Conservation (phyloP, 1,284 basidiomycete species). For the Cryptococcus jaspeensis region DNA sequence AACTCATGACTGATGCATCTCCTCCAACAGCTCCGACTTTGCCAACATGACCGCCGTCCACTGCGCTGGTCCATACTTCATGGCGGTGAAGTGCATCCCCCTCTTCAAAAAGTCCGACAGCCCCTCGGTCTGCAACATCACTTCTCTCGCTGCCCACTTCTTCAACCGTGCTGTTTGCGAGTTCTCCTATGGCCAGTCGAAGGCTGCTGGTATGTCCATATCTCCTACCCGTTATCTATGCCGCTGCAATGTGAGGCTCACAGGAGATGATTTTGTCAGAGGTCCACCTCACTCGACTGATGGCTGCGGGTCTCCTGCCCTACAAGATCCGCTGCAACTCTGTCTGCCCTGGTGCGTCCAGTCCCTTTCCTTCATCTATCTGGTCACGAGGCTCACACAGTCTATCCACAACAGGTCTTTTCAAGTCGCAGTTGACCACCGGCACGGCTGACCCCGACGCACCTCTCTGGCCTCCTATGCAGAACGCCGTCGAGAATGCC, state of each 20-base stretch:
- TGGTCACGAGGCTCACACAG: too few relatives aligned
- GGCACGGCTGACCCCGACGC: conserved; percentile 13
- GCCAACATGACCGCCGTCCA: conserved; percentile 37
- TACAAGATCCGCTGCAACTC: conserved; percentile 35
- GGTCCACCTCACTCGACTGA: conserved; percentile 26
- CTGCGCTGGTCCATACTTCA: conserved; percentile 30
- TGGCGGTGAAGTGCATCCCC: conserved; percentile 33
- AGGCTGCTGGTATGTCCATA: too few relatives aligned
- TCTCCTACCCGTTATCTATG: too few relatives aligned
- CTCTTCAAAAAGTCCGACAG: conserved; percentile 30
- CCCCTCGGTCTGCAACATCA: conserved; percentile 32
- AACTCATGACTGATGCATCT: conserved; percentile 1
- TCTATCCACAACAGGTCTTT: conserved; percentile 21
- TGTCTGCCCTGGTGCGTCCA: conserved; percentile 25
- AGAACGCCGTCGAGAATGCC: conserved; percentile 11
- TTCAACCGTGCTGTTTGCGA: conserved; percentile 32
- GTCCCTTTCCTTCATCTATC: background rate
- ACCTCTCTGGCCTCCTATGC: conserved; percentile 11
- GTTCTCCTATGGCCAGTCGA: conserved; percentile 36
- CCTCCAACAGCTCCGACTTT: conserved; percentile 26
- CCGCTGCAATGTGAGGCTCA: too few relatives aligned
- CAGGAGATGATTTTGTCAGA: too few relatives aligned
- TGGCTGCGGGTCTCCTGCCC: conserved; percentile 32
- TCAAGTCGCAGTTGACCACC: conserved; percentile 30
- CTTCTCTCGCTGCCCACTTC: conserved; percentile 30